Conservation (phyloP, 768 basidiomycete species). For the Phallus indusiatus region DNA sequence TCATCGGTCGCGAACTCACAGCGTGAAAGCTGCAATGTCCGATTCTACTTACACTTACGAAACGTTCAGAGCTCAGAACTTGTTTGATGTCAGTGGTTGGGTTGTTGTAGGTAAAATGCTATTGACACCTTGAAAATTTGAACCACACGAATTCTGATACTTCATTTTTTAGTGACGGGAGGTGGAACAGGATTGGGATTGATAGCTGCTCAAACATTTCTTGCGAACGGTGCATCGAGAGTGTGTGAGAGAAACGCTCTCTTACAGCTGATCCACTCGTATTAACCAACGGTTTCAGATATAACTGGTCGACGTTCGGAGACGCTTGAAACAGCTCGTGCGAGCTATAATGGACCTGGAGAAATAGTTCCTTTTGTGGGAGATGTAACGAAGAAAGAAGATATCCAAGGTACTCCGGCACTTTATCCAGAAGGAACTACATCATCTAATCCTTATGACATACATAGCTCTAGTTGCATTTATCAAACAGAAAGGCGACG, state of each 20-base stretch:
- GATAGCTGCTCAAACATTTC: neutral
- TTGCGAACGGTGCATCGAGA: constrained; percentile 4
- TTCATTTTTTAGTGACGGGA: neutral
- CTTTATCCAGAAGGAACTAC: neutral
- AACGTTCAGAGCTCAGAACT: neutral
- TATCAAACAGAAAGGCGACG: neutral
- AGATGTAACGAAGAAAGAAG: constrained; percentile 10
- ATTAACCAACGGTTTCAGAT: neutral
- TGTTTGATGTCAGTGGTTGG: constrained; percentile 5
- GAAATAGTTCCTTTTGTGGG: constrained; percentile 4
- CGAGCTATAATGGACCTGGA: neutral
- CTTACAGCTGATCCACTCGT: neutral
- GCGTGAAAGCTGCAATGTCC: too few species aligned
- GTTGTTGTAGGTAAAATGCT: constrained; percentile 1
- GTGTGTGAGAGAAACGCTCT: constrained; percentile 3
- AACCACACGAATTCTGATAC: too few species aligned
- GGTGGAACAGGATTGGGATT: constrained; percentile 7
- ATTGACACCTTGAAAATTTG: too few species aligned
- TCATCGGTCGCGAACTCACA: too few species aligned
- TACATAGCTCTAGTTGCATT: constrained; percentile 5
- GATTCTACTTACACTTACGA: neutral
- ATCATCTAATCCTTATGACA: neutral
- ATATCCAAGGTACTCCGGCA: constrained; percentile 5
- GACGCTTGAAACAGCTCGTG: neutral
- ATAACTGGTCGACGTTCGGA: constrained; percentile 8